Percentiles rank a stretch among this genome's conserved stretches.
These are phyloP conservation scores for Mesembryanthemum crystallinum DNA, from an alignment of 148 eudicot genomes.

Conservation along the genomic window DNA sequence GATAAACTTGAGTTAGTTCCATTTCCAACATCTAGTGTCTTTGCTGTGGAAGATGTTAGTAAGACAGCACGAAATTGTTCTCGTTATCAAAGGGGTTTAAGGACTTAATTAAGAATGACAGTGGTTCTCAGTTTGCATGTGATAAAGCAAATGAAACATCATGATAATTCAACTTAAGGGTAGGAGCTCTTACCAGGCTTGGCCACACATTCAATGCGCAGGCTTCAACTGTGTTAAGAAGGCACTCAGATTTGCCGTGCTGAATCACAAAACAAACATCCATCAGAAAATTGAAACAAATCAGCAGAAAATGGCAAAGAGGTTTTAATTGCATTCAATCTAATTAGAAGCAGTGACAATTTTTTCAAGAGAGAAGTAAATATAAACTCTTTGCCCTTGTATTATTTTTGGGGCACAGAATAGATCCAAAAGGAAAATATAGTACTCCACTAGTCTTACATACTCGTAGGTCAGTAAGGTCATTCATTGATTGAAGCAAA, in stretches of 20 bases:
- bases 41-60: neutral
- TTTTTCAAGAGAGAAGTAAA: neutral
- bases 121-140: neutral
- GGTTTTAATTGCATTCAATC: neutral
- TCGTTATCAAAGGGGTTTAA: neutral
- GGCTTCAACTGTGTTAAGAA: conserved; percentile 77
- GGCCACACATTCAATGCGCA: conserved; percentile 86
- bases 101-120: neutral
- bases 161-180: neutral
- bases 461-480: no score
- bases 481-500: neutral
- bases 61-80: neutral
- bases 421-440: no score
- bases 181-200: conserved; percentile 47
- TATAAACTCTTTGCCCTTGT: neutral
- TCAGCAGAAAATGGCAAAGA: neutral
- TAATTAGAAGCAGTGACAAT: no score
- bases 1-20: neutral
- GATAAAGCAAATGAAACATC: neutral
- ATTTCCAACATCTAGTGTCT: neutral
- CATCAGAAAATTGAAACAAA: neutral
- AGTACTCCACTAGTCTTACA: no score
- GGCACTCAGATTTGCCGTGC: conserved; percentile 83
- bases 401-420: no score
- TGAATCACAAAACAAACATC: conserved; percentile 34